Evolutionary conservation across 306 rosid species (phyloP), one percentile per base, ranked within the genome.

Genomic region (Delonix regia): DNA sequence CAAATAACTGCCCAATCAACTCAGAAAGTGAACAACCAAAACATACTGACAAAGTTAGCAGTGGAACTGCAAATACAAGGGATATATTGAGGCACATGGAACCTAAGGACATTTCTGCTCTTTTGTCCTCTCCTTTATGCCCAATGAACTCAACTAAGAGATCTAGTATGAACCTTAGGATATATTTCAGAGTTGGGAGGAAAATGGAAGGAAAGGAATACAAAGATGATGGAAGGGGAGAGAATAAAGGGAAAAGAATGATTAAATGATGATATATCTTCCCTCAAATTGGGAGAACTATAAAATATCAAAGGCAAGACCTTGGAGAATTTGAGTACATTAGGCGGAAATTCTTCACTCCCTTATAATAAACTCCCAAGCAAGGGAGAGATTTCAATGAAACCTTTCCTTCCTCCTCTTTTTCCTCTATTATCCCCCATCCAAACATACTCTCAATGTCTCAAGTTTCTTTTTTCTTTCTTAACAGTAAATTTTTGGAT

Each of bases 1-100:
- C 67, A 89, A 18, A 87, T 90, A 96, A 56, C 99, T 96, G 98
- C 78, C 81, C 86, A 83, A 84, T 48, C 76, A 83, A 39, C 55
- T 6, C 53, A 1, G 41, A 79, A 49, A 70, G 77, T 55, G 47
- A 80, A 25, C 57, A 27, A 76, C 36, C 69, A 72, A 44, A 19
- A 44, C 36, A 49, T 15, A 53, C 28, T 53, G 19, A 57, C 61
- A 73, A 57, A 52, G 13, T 25, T 12, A 25, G 15, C 39, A 63
- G 24, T 45, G 13, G 33, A 61, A 76, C 21, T 12, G 45, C 28
- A 39, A 34, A 13, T n/a, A 49, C 9, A 34, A 45, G 47, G 70
- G 42, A 33, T n/a, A 47, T n/a, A 47, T 15, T 14, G 7, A n/a
- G 59, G 59, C 59, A 52, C 2, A 1, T 2, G 42, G 16, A 47